Evolutionary conservation across 75 land plant genomes (phyloP), one percentile per base, ranked within the genome.

Genomic region (Selaginella moellendorffii): DNA sequence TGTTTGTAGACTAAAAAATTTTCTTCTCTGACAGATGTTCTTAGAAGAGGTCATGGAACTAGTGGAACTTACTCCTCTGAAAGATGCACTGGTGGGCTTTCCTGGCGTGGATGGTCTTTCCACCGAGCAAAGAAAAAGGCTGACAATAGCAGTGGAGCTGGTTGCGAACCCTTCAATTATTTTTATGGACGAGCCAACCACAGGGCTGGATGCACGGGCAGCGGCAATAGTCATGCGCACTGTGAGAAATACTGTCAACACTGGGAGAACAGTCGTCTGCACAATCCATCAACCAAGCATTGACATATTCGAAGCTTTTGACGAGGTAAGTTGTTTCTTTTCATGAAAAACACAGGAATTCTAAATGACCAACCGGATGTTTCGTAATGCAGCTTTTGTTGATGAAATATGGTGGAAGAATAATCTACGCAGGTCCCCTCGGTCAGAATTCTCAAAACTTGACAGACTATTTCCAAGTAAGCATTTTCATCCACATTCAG

Each of bases 381-480:
- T n/a, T n/a, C n/a, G n/a, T n/a, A n/a, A 8, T 19, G 59, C 59
- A 56, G 59, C 24, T 56, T 8, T n/a, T 56, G 8, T n/a, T 56
- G 21, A 19, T 56, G 19, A 56, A 56, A 56, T 24, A 25, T 8
- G 59, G 59, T 10, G 51, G 51, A 10, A 10, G 18, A 46, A 18
- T 46, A 10, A 46, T 56, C 21, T 56, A 56, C 24, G 24, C 59
- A 21, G 59, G 59, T 24, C n/a, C 59, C 8, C 59, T 56, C n/a
- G 59, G 59, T 2, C n/a, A 25, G 5, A 5, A 56, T 19, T 56
- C 59, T 24, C 19, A 56, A 21, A 8, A 56, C 23, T n/a, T 56
- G 25, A 25, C n/a, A 8, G 59, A 56, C 21, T 56, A 56, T 24
- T 56, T 56, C 24, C 23, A 56, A 25, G 59, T 19, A 56, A 56